These are phyloP conservation scores for Vaccinium macrocarpon DNA, from an alignment of 148 eudicot genomes.

Conservation along the genomic window DNA sequence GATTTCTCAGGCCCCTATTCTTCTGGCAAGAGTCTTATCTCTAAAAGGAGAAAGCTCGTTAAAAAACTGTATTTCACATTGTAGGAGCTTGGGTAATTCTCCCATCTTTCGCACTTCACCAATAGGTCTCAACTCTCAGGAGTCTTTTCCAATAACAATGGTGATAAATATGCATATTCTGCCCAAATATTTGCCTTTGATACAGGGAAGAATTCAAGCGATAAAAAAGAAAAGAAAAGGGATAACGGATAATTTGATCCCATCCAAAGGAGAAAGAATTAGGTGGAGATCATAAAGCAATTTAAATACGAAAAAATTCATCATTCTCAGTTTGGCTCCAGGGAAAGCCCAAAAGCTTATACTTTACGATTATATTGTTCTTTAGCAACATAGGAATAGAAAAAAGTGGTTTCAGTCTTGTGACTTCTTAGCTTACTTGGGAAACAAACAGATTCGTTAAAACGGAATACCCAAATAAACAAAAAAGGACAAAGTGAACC, in stretches of 20 bases:
- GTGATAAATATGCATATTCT: background rate
- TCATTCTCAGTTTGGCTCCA: slow-evolving; percentile 3
- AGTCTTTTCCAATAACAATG: background rate
- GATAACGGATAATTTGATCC: background rate
- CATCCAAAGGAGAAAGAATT: background rate
- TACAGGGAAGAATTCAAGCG: background rate
- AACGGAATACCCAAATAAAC: background rate
- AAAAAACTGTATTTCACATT: background rate
- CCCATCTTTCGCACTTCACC: background rate
- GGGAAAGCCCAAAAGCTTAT: background rate
- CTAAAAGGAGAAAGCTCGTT: background rate
- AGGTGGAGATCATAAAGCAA: background rate
- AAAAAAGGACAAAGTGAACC: background rate
- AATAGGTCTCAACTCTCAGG: background rate
- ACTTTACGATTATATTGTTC: background rate
- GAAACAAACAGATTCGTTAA: background rate
- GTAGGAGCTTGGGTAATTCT: background rate
- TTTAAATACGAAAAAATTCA: background rate
- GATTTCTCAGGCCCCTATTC: background rate
- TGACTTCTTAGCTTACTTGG: background rate
- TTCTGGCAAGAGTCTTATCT: background rate
- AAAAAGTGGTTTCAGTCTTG: background rate
- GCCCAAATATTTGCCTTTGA: background rate
- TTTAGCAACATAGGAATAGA: background rate
- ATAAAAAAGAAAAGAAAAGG: background rate